phyloP scores from a whole-genome alignment of 768 basidiomycete species.

The Clathrus columnatus region DNA sequence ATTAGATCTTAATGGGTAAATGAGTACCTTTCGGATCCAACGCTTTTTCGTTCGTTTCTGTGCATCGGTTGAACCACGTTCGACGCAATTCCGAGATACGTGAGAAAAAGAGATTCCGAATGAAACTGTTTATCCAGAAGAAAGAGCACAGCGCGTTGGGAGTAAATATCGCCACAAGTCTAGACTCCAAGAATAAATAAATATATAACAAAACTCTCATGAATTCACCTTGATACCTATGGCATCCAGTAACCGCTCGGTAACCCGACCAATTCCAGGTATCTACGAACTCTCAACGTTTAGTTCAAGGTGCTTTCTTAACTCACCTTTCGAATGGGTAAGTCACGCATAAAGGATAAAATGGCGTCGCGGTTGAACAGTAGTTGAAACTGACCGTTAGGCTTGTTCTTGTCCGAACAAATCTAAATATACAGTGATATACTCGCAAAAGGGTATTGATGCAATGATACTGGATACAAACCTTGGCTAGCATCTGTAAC shows the following conservation, averaged over 20 bases:
- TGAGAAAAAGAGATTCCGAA: conserved; percentile 61
- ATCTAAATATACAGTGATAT: conserved; percentile 40
- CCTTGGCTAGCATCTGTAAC: conserved; percentile 83
- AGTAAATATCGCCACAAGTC: conserved; percentile 88
- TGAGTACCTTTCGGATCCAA: conserved; percentile 77
- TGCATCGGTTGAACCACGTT: conserved; percentile 69
- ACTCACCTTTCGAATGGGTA: conserved; percentile 65
- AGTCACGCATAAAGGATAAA: conserved; percentile 64
- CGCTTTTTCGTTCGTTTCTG: conserved; percentile 83
- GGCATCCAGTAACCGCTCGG: conserved; percentile 78
- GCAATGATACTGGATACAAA: conserved; percentile 22
- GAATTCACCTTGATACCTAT: conserved; percentile 68
- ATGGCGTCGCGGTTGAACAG: conserved; percentile 56
- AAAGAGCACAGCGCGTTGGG: conserved; percentile 59
- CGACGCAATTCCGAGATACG: conserved; percentile 79
- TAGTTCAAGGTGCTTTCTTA: conserved; percentile 5
- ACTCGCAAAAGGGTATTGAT: conserved; percentile 2
- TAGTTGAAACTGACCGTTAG: conserved; percentile 83
- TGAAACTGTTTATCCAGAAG: conserved; percentile 89
- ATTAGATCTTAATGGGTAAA: background rate
- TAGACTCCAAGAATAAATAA: conserved; percentile 22
- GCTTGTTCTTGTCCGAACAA: conserved; percentile 96
- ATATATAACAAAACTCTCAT: background rate
- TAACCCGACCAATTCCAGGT: conserved; percentile 85
- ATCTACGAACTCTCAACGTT: conserved; percentile 26